phyloP scores from a whole-genome alignment of 129 eudicot species.

The Escallonia herrerae region DNA sequence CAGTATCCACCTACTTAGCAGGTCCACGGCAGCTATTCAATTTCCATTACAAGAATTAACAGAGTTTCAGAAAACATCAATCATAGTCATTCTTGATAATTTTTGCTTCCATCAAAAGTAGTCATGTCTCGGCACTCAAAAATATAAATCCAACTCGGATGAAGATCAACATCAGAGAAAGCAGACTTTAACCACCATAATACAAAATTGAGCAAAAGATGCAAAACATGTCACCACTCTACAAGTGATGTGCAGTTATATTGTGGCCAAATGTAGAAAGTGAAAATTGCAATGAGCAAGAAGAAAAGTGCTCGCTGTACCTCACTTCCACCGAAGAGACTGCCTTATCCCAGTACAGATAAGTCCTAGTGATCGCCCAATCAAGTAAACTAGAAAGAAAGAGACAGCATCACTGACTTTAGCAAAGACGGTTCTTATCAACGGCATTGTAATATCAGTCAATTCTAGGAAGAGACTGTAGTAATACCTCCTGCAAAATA shows the following conservation, averaged over 20 bases:
- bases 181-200: neutral
- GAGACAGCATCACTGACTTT: conserved; percentile 87
- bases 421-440: conserved; percentile 46
- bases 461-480: conserved; percentile 86
- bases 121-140: neutral
- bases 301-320: conserved; percentile 6
- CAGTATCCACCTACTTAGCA: neutral
- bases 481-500: conserved; percentile 81
- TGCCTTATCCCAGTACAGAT: conserved; percentile 93
- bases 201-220: neutral
- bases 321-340: conserved; percentile 74
- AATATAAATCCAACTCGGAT: neutral
- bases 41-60: neutral
- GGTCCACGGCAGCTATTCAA: neutral
- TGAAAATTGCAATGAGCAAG: conserved; percentile 4
- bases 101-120: too few relatives aligned
- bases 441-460: conserved; percentile 76
- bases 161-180: neutral
- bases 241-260: neutral
- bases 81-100: neutral
- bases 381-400: conserved; percentile 81
- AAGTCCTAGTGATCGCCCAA: conserved; percentile 92
- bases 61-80: neutral
- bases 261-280: neutral
- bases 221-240: neutral